Percentiles rank a stretch among this genome's conserved stretches.
phyloP scores from a whole-genome alignment of 225 moss, liverwort and hornwort species.

The Pseudoscleropodium purum region DNA sequence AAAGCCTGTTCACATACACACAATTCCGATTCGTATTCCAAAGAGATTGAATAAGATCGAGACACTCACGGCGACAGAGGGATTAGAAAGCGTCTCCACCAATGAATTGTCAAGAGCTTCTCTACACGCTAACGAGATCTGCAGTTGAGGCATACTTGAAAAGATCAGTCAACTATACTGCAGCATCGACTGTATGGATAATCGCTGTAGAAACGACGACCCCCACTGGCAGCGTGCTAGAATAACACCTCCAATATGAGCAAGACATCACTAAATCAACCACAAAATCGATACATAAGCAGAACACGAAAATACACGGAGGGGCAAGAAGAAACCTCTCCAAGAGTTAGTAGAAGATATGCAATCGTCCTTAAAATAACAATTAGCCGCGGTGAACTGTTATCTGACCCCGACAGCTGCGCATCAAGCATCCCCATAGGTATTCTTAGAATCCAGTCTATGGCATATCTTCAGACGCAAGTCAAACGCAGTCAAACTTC shows the following conservation, averaged over 20 bases:
- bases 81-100: slow-evolving; percentile 60
- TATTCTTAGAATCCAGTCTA: background rate
- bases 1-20: background rate
- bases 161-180: background rate
- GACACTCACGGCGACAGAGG: slow-evolving; percentile 43
- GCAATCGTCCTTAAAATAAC: slow-evolving; percentile 77
- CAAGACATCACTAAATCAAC: background rate
- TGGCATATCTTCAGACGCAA: background rate
- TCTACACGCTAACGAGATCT: slow-evolving; percentile 58
- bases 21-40: background rate
- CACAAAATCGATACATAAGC: background rate
- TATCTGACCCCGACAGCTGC: slow-evolving; percentile 62
- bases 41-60: background rate
- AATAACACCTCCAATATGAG: background rate
- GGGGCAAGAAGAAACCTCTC: slow-evolving; percentile 55
- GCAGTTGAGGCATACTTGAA: background rate
- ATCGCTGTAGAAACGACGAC: background rate
- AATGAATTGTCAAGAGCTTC: slow-evolving; percentile 59
- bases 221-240: background rate
- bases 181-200: background rate
- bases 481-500: background rate
- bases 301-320: background rate
- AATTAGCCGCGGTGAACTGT: slow-evolving; percentile 68
- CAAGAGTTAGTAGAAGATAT: slow-evolving; percentile 84
- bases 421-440: background rate